Percentiles rank a stretch among this genome's conserved stretches.
phyloP scores from a whole-genome alignment of 2,329 filamentous ascomycete genomes.

The Verticillium dahliae region DNA sequence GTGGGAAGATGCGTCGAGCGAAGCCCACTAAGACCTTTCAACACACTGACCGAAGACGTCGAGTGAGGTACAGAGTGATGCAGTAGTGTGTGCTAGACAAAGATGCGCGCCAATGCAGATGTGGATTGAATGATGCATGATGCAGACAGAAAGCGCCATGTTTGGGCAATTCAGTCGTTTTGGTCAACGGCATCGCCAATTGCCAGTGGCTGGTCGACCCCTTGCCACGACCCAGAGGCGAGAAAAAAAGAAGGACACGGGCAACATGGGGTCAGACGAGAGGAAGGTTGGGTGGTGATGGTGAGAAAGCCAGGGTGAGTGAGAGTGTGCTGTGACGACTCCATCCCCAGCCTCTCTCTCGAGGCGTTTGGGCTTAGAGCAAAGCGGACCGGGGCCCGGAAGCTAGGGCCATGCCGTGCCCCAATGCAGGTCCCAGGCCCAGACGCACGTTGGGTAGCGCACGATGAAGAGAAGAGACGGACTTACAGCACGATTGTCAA shows the following conservation, averaged over 20 bases:
- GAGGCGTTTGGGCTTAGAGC: neutral
- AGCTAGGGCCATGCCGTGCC: neutral
- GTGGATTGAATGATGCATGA: slow-evolving; percentile 1
- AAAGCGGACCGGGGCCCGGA: neutral
- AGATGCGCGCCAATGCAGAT: slow-evolving; percentile 2
- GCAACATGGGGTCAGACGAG: neutral
- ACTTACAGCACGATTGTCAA: neutral
- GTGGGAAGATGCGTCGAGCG: neutral
- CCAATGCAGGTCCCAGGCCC: neutral
- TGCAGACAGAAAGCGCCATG: neutral
- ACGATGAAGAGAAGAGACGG: neutral
- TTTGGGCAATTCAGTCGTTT: slow-evolving; percentile 1
- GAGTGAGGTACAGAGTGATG: neutral
- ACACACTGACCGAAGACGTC: neutral
- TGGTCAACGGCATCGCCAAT: neutral
- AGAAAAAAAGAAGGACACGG: neutral
- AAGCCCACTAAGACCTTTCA: neutral
- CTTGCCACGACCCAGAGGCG: neutral
- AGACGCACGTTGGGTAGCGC: neutral
- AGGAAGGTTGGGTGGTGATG: neutral
- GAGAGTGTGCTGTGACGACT: neutral
- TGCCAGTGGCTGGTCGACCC: slow-evolving; percentile 2
- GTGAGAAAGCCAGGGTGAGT: neutral
- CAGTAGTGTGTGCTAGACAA: neutral
- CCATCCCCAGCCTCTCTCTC: neutral